A percentile compares a stretch with the other conserved stretches of the same genome.
Evolutionary conservation across 768 basidiomycete genomes (phyloP).

Genomic region (Calvatia gigantea): DNA sequence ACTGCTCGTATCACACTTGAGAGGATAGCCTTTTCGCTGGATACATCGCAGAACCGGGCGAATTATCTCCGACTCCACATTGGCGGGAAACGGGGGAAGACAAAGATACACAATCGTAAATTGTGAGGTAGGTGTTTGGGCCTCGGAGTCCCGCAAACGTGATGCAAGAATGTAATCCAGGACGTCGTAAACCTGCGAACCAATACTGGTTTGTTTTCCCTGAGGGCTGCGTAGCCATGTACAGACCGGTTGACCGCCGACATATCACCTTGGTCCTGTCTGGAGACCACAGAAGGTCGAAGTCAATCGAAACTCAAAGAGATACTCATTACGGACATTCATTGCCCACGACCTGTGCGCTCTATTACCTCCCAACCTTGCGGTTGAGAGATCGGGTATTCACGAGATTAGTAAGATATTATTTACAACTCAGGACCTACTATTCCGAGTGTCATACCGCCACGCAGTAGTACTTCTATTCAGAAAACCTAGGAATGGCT

Average conservation of each 20-base stretch:
- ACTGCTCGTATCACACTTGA: too few relatives aligned
- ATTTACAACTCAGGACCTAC: too few relatives aligned
- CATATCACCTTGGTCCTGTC: not conserved
- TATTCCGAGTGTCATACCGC: too few relatives aligned
- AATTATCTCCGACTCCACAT: too few relatives aligned
- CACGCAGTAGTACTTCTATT: too few relatives aligned
- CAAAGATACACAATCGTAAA: too few relatives aligned
- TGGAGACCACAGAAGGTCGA: not conserved
- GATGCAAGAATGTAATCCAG: not conserved
- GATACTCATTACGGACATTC: not conserved
- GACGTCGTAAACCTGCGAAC: slow-evolving; percentile 1
- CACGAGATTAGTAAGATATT: not conserved
- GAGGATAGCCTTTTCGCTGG: too few relatives aligned
- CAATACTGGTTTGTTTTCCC: not conserved
- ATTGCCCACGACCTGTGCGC: not conserved
- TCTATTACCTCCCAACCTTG: not conserved
- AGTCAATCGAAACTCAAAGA: not conserved
- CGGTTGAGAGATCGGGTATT: not conserved
- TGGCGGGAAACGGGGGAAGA: too few relatives aligned
- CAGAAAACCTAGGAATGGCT: too few relatives aligned
- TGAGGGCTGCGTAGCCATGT: not conserved
- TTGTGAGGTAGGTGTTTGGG: not conserved
- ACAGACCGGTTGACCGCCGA: not conserved
- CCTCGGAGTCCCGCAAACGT: too few relatives aligned
- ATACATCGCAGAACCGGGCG: too few relatives aligned